Conservation (phyloP, 306 rosid genomes). For the Myrica gale region DNA sequence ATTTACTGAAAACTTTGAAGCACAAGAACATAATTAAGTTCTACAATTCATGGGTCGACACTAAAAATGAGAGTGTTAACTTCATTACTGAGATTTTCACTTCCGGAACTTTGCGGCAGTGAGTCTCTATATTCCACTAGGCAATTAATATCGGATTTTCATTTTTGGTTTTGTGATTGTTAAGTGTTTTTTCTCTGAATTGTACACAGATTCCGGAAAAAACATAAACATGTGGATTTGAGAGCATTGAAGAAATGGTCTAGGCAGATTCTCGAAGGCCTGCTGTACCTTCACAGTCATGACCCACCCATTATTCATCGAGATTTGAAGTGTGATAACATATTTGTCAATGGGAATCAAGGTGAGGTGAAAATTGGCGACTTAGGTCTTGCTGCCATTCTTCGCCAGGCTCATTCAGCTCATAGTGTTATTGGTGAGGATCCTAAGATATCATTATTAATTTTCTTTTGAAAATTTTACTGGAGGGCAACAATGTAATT, state of each 20-base stretch:
- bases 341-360: conserved; percentile 96
- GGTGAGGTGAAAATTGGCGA: conserved; percentile 99
- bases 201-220: conserved; percentile 68
- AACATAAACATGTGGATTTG: conserved; percentile 93
- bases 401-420: conserved; percentile 82
- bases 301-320: conserved; percentile 94
- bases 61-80: conserved; percentile 73
- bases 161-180: not conserved
- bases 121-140: conserved; percentile 32
- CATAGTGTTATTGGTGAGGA: conserved; percentile 91
- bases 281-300: conserved; percentile 85
- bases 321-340: conserved; percentile 96
- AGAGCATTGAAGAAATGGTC: conserved; percentile 99
- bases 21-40: conserved; percentile 91
- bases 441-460: conserved; percentile 20
- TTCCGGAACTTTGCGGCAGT: conserved; percentile 92
- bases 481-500: conserved; percentile 15
- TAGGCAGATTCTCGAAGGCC: conserved; percentile 95
- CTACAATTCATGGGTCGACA: conserved; percentile 84
- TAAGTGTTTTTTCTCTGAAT: conserved; percentile 19
- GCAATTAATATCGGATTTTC: conserved; percentile 2
- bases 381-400: conserved; percentile 92
- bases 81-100: conserved; percentile 95
- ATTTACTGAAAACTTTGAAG: conserved; percentile 89
- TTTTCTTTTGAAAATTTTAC: conserved; percentile 13